Conservation (phyloP, 768 basidiomycete genomes). For the Kwoniella newhampshirensis region DNA sequence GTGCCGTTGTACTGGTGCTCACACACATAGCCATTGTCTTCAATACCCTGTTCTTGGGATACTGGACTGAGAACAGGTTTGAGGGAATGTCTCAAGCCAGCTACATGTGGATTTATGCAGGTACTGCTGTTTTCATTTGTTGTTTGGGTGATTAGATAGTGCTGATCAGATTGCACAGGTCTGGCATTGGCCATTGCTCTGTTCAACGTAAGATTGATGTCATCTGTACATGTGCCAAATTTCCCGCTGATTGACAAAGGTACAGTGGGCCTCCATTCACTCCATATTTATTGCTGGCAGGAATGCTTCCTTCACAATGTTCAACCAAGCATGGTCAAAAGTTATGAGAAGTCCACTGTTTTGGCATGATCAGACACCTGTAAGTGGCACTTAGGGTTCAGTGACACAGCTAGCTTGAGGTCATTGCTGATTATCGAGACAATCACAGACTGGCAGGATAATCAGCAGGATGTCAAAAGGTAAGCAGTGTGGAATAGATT, state of each 20-base stretch:
- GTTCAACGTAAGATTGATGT: conserved; percentile 14
- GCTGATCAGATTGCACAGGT: conserved; percentile 10
- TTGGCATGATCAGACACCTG: conserved; percentile 69
- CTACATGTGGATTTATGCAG: conserved; percentile 66
- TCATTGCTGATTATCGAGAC: background rate
- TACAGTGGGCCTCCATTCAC: conserved; percentile 29
- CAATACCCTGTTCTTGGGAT: conserved; percentile 69
- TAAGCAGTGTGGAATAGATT: background rate
- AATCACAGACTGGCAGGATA: conserved; percentile 36
- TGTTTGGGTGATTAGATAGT: background rate
- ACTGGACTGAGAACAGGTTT: conserved; percentile 66
- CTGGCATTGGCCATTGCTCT: conserved; percentile 30
- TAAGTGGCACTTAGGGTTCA: conserved; percentile 8
- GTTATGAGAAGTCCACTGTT: conserved; percentile 65
- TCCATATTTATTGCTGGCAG: conserved; percentile 47
- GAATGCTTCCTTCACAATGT: conserved; percentile 57
- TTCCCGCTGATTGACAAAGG: background rate
- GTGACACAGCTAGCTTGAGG: background rate
- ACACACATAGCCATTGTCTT: conserved; percentile 62
- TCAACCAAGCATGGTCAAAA: conserved; percentile 60
- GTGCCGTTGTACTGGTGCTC: conserved; percentile 56
- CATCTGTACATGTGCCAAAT: background rate
- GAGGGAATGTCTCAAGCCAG: conserved; percentile 61
- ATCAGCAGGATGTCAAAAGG: conserved; percentile 42
- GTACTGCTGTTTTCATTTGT: conserved; percentile 14